Percentiles rank a stretch among this genome's conserved stretches.
Conservation (phyloP, 495 filamentous ascomycete genomes). For the Penicillium steckii region DNA sequence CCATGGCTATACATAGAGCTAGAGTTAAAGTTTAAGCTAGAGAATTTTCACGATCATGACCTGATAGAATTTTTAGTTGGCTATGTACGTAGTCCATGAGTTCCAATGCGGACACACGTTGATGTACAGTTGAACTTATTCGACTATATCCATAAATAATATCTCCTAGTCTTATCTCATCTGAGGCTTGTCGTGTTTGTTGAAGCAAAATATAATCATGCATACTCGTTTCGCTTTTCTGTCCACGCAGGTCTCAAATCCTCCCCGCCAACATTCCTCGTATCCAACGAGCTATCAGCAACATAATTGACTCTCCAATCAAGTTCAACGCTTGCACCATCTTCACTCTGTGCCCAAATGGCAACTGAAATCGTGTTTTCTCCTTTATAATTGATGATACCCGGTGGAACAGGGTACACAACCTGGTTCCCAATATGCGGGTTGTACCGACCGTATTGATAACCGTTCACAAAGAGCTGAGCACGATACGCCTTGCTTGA, state of each 20-base stretch:
- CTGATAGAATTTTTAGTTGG: too few species aligned
- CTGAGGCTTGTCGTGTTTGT: too few species aligned
- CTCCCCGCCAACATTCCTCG: conserved; percentile 33
- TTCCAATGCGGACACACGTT: too few species aligned
- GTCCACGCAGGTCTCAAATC: conserved; percentile 42
- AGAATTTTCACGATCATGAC: too few species aligned
- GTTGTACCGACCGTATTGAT: conserved; percentile 51
- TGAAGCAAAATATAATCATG: conserved; percentile 11
- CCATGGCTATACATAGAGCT: too few species aligned
- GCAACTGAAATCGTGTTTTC: conserved; percentile 46
- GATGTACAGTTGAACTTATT: too few species aligned
- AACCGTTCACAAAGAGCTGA: conserved; percentile 48
- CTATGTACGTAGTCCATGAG: too few species aligned
- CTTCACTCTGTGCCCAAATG: conserved; percentile 49
- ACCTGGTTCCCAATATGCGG: conserved; percentile 53
- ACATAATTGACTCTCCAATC: conserved; percentile 42
- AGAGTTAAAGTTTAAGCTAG: too few species aligned
- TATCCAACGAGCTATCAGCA: conserved; percentile 42
- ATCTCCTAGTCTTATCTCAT: too few species aligned
- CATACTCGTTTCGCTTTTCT: conserved; percentile 30
- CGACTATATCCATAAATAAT: too few species aligned
- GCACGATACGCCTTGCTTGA: conserved; percentile 31
- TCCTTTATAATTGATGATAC: conserved; percentile 46
- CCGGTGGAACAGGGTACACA: conserved; percentile 47
- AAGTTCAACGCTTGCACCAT: conserved; percentile 32